These are phyloP conservation scores for Primulina tabacum DNA, from an alignment of 257 asterid genomes.

Conservation along the genomic window DNA sequence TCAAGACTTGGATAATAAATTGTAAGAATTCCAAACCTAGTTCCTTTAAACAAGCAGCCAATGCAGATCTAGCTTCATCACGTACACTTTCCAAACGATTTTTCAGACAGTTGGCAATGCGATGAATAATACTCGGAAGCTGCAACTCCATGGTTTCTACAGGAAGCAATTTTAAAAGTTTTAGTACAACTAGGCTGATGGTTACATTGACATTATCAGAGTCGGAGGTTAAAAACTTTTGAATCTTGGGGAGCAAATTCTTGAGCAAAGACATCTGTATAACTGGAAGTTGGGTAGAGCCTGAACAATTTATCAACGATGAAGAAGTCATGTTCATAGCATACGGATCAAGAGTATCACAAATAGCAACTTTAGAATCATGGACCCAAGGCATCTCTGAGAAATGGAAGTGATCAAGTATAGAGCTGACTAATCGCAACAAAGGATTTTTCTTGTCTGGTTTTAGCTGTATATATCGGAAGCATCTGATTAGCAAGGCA, in stretches of 20 bases:
- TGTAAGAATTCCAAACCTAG: constrained; percentile 85
- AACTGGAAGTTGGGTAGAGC: constrained; percentile 29
- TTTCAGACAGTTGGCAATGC: constrained; percentile 77
- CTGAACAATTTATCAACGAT: constrained; percentile 26
- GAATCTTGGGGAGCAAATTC: constrained; percentile 71
- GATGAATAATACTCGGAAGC: constrained; percentile 85
- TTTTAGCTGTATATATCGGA: constrained; percentile 62
- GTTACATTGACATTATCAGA: constrained; percentile 69
- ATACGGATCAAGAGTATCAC: constrained; percentile 42
- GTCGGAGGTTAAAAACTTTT: constrained; percentile 58
- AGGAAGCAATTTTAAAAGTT: constrained; percentile 84
- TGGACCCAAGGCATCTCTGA: constrained; percentile 35
- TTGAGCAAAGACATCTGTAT: constrained; percentile 55
- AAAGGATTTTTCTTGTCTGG: constrained; percentile 70
- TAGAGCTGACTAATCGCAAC: constrained; percentile 65
- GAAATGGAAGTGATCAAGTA: constrained; percentile 76
- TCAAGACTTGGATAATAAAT: constrained; percentile 69
- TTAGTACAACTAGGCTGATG: constrained; percentile 72
- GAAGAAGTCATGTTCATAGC: constrained; percentile 29
- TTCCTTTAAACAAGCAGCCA: constrained; percentile 82
- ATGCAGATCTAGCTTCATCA: constrained; percentile 87
- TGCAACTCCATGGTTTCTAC: constrained; percentile 71
- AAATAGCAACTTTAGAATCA: constrained; percentile 37
- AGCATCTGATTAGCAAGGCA: constrained; percentile 62
- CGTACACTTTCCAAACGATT: constrained; percentile 81